Conservation (phyloP, 306 rosid genomes). For the Trifolium dubium region DNA sequence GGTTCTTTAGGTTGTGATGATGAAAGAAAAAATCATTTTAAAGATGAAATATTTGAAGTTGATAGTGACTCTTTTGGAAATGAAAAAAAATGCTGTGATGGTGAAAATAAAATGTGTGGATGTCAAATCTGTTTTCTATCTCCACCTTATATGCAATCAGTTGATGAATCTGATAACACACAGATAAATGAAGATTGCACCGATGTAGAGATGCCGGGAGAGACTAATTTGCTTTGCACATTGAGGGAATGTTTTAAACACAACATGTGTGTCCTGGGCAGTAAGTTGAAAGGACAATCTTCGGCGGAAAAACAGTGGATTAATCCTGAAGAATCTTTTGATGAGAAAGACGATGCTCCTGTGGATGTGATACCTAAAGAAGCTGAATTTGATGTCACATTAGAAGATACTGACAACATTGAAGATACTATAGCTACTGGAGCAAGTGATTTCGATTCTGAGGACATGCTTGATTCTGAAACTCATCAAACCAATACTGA, state of each 20-base stretch:
- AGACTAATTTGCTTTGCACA: slow-evolving; percentile 46
- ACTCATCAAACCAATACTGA: slow-evolving; percentile 34
- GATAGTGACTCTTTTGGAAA: slow-evolving; percentile 35
- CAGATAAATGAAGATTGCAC: slow-evolving; percentile 30
- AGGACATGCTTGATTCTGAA: slow-evolving; percentile 31
- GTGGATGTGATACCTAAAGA: slow-evolving; percentile 26
- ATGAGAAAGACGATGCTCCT: slow-evolving; percentile 19
- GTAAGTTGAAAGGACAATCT: slow-evolving; percentile 35
- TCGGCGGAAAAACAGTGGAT: slow-evolving; percentile 23
- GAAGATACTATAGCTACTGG: slow-evolving; percentile 14
- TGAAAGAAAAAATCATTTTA: slow-evolving; percentile 38
- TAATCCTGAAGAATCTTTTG: slow-evolving; percentile 20
- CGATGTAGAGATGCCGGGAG: slow-evolving; percentile 37
- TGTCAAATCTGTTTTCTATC: slow-evolving; percentile 24
- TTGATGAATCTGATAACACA: slow-evolving; percentile 19
- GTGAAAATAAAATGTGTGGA: slow-evolving; percentile 15
- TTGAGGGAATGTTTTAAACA: slow-evolving; percentile 44
- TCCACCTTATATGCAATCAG: slow-evolving; percentile 42
- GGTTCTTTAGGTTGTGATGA: slow-evolving; percentile 41
- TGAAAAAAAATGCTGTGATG: slow-evolving; percentile 37
- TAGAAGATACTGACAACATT: slow-evolving; percentile 26
- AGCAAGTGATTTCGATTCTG: slow-evolving; percentile 17
- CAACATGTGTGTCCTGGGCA: slow-evolving; percentile 40
- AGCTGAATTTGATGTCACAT: slow-evolving; percentile 31
- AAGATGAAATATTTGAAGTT: slow-evolving; percentile 28